Conservation (phyloP, 192 early-diverging fungal species). For the Mortierella claussenii region DNA sequence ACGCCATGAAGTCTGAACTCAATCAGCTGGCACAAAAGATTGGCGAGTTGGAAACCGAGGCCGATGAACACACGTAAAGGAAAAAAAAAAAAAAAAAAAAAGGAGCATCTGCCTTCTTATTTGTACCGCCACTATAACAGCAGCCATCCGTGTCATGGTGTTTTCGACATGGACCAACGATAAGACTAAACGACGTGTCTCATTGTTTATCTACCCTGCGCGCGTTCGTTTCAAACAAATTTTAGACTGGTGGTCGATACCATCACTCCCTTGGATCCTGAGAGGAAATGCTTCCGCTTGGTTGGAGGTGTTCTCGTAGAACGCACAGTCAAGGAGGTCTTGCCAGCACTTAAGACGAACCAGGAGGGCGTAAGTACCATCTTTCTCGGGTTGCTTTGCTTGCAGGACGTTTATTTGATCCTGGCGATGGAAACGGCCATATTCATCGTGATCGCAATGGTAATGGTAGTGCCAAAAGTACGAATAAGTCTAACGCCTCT, state of each 20-base stretch:
- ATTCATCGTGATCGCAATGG: no score
- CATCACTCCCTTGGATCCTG: constrained; percentile 79
- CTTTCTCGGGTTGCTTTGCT: no score
- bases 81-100: background rate
- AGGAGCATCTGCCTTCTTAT: no score
- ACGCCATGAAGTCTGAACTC: constrained; percentile 80
- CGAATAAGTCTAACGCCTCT: no score
- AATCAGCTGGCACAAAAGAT: constrained; percentile 88
- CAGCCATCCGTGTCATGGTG: no score
- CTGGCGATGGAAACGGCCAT: no score
- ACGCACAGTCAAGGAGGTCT: constrained; percentile 90
- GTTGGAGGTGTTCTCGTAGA: constrained; percentile 95
- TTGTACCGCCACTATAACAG: no score
- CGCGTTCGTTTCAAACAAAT: background rate
- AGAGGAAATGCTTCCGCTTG: constrained; percentile 93
- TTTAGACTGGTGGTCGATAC: constrained; percentile 91
- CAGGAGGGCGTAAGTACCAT: constrained; percentile 75
- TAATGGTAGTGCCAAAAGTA: no score
- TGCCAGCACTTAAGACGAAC: constrained; percentile 89
- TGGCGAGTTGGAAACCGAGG: constrained; percentile 92
- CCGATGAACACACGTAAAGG: constrained; percentile 90
- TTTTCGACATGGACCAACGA: no score
- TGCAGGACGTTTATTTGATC: no score
- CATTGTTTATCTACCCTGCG: no score
- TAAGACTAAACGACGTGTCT: no score